A percentile compares a stretch with the other conserved stretches of the same genome.
Evolutionary conservation across 768 basidiomycete species (phyloP).

Genomic region (Gymnopilus dilepis): DNA sequence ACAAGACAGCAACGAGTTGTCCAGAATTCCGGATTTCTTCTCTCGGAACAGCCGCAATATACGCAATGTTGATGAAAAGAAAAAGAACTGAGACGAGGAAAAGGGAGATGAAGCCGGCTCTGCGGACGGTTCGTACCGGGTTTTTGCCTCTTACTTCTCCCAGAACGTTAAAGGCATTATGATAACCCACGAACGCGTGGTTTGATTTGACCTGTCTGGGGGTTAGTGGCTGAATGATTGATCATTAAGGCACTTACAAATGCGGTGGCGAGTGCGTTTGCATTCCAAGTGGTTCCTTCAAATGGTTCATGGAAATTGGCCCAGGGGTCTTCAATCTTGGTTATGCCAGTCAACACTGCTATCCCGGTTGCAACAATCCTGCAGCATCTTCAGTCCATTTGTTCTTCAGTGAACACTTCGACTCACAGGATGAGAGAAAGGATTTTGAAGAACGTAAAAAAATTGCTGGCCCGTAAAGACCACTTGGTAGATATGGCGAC

Average conservation of each 20-base stretch:
- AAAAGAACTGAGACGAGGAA: slow-evolving; percentile 46
- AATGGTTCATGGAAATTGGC: slow-evolving; percentile 63
- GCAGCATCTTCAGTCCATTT: background rate
- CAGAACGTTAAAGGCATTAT: slow-evolving; percentile 50
- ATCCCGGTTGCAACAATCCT: slow-evolving; percentile 58
- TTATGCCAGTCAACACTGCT: slow-evolving; percentile 62
- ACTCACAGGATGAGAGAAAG: slow-evolving; percentile 36
- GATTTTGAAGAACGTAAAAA: slow-evolving; percentile 37
- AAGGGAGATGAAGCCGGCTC: slow-evolving; percentile 48
- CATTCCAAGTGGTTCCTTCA: slow-evolving; percentile 49
- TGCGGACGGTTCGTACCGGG: slow-evolving; percentile 51
- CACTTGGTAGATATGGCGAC: slow-evolving; percentile 42
- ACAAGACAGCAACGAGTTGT: slow-evolving; percentile 39
- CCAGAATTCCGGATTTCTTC: slow-evolving; percentile 40
- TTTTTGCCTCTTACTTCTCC: slow-evolving; percentile 44
- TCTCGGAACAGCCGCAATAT: slow-evolving; percentile 40
- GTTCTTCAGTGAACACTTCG: background rate
- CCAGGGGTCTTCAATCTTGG: slow-evolving; percentile 57
- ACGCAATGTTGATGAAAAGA: slow-evolving; percentile 50
- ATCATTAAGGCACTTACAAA: slow-evolving; percentile 26
- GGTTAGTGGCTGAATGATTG: background rate
- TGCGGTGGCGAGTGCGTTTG: slow-evolving; percentile 47
- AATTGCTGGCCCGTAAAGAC: slow-evolving; percentile 37
- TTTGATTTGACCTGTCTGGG: slow-evolving; percentile 37
- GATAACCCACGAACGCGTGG: slow-evolving; percentile 38